Conservation (phyloP, 352 stramenopile genomes). For the Pythium folliculosum region DNA sequence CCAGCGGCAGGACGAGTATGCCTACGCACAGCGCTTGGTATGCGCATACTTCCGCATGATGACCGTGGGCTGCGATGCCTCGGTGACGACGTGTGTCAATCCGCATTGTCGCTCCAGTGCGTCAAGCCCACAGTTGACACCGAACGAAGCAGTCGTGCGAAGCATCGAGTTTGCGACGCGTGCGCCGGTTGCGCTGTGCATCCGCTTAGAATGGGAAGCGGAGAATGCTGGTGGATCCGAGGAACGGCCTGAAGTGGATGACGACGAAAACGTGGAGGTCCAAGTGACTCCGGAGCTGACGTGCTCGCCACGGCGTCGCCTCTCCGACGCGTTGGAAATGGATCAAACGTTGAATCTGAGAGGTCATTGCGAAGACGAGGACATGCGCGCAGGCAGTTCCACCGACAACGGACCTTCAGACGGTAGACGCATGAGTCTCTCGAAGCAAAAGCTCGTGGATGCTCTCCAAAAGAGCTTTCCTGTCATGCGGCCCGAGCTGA, state of each 20-base stretch:
- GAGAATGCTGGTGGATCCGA: slow-evolving; percentile 3
- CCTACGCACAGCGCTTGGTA: slow-evolving; percentile 63
- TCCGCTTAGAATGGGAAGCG: slow-evolving; percentile 17
- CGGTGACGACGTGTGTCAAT: slow-evolving; percentile 37
- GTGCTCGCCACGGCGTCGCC: slow-evolving; percentile 48
- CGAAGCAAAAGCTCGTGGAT: slow-evolving; percentile 71
- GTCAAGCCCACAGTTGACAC: slow-evolving; percentile 21
- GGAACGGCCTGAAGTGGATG: slow-evolving; percentile 30
- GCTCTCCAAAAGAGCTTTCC: slow-evolving; percentile 57
- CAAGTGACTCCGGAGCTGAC: not conserved
- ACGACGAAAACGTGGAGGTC: slow-evolving; percentile 29
- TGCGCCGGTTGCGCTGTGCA: slow-evolving; percentile 47
- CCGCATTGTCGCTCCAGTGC: slow-evolving; percentile 39
- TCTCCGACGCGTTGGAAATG: slow-evolving; percentile 54
- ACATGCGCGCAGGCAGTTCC: slow-evolving; percentile 8
- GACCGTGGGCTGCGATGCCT: slow-evolving; percentile 43
- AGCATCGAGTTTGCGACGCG: slow-evolving; percentile 52
- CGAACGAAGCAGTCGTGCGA: slow-evolving; percentile 47
- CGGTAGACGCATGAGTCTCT: slow-evolving; percentile 44
- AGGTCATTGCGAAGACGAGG: not conserved
- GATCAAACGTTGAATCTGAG: slow-evolving; percentile 45
- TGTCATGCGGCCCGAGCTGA: slow-evolving; percentile 8
- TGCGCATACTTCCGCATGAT: slow-evolving; percentile 64
- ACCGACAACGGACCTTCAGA: not conserved
- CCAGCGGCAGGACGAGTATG: slow-evolving; percentile 22